A percentile compares a stretch with the other conserved stretches of the same genome.
These are phyloP conservation scores for Lithohypha guttulata DNA, from an alignment of 2,329 filamentous ascomycete species.

Conservation along the genomic window DNA sequence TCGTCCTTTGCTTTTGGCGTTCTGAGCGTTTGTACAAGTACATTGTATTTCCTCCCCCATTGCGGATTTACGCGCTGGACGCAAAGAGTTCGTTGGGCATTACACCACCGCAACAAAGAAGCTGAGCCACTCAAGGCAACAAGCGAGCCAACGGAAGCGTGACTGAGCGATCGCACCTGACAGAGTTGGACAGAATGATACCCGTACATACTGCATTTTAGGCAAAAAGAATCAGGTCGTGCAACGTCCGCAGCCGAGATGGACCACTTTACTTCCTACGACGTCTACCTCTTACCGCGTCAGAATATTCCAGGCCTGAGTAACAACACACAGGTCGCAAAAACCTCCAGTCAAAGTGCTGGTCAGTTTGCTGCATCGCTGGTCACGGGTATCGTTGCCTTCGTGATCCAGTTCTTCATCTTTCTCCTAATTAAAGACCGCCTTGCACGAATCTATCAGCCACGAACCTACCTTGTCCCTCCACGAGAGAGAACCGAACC, in stretches of 20 bases:
- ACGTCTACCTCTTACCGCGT: not conserved
- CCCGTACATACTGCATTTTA: too few relatives aligned
- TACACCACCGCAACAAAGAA: too few relatives aligned
- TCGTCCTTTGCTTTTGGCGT: not conserved
- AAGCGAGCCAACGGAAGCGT: too few relatives aligned
- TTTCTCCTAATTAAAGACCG: slow-evolving; percentile 71
- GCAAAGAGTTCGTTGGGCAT: too few relatives aligned
- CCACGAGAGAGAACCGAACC: slow-evolving; percentile 72
- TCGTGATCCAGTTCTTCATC: slow-evolving; percentile 51
- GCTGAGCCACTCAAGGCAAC: too few relatives aligned
- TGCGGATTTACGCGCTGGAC: not conserved
- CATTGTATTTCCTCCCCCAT: not conserved
- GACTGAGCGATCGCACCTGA: too few relatives aligned
- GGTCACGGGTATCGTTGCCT: slow-evolving; percentile 51
- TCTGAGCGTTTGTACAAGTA: slow-evolving; percentile 1
- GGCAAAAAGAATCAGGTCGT: too few relatives aligned
- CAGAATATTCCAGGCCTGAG: not conserved
- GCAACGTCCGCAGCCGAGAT: not conserved
- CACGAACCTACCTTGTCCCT: slow-evolving; percentile 75
- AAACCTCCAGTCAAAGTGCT: slow-evolving; percentile 17
- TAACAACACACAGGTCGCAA: slow-evolving; percentile 3
- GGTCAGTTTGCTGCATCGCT: slow-evolving; percentile 54
- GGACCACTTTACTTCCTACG: not conserved
- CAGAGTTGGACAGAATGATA: too few relatives aligned
- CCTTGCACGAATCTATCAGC: slow-evolving; percentile 72